Base-by-base conservation (phyloP, 257 asterid species). In the Solanum sejunctum region DNA sequence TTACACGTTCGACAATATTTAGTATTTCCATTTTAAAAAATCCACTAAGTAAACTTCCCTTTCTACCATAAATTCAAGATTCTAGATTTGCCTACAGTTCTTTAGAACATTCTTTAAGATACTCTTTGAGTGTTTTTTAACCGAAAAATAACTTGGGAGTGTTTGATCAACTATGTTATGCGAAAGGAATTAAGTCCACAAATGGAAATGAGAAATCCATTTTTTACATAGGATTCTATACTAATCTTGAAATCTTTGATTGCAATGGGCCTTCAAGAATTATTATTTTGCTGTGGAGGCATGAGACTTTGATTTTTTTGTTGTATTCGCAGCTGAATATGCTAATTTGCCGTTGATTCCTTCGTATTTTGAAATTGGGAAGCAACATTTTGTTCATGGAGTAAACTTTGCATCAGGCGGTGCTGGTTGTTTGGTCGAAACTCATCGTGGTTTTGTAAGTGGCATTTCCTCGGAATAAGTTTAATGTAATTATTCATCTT, bases 41-140 rank as follows among this genome's bases (percentile, higher is more conserved):
- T 61, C 4, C 9, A 60, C 67, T 3, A 0, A 0, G 28, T 58
- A 6, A 12, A 21, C 41, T 63, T 2, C 8, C 9, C 18, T 57
- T 8, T 57, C 4, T 20, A 20, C 0, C 66, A 17, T 56, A 56
- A 56, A 56, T 21, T 8, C 23, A 18, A 64, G 26, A 64, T 26
- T 7, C 7, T 63, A 2, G 0, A 0, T 12, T 18, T 0, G 39
- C 17, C 0, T 61, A 1, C 23, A 1, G 0, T 61, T 64, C 43
- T 26, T 18, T 12, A 12, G 39, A 23, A 63, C 3, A 63, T 63
- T 63, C 12, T 63, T 63, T 0, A 63, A 11, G 70, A 63, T 63
- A 5, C 41, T 28, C n/a, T 64, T 43, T 12, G 20, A 64, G 1
- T 56, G 61, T 56, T 56, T 56, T 18, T 56, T 18, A 56, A 18